A percentile compares a stretch with the other conserved stretches of the same genome.
phyloP scores from a whole-genome alignment of 768 basidiomycete species.

The Mycena belliarum region DNA sequence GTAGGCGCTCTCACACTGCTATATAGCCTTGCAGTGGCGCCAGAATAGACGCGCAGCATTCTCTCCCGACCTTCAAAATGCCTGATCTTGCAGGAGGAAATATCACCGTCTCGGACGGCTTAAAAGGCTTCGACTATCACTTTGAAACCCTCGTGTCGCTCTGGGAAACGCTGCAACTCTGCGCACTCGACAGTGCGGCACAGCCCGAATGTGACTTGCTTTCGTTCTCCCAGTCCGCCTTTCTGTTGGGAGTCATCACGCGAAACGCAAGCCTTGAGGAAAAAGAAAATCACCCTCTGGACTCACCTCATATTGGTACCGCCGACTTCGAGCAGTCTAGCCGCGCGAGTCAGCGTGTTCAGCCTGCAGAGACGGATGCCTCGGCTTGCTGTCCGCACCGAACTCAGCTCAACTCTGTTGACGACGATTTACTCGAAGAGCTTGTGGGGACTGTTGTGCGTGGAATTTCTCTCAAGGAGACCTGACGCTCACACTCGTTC shows the following conservation, averaged over 20 bases:
- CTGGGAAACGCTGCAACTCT: slow-evolving; percentile 44
- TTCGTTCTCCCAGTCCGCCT: slow-evolving; percentile 38
- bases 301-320: not conserved
- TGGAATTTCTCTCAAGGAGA: too few relatives aligned
- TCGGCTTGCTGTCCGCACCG: too few relatives aligned
- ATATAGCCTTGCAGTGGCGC: not conserved
- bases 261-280: not conserved
- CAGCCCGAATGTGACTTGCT: slow-evolving; percentile 39
- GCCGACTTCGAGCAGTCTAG: too few relatives aligned
- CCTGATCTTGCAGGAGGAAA: slow-evolving; percentile 1
- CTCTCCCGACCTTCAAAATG: not conserved
- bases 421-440: too few relatives aligned
- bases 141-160: slow-evolving; percentile 35
- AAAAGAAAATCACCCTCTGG: not conserved
- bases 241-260: slow-evolving; percentile 46
- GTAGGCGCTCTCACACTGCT: not conserved
- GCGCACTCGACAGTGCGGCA: slow-evolving; percentile 39
- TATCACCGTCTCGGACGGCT: slow-evolving; percentile 30
- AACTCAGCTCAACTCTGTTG: too few relatives aligned
- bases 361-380: too few relatives aligned
- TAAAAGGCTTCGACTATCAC: slow-evolving; percentile 40
- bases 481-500: too few relatives aligned
- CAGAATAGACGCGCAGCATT: slow-evolving; percentile 2
- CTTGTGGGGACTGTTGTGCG: too few relatives aligned
- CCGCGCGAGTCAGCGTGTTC: too few relatives aligned